Conservation (phyloP, 306 rosid species). For the Herpetospermum pedunculosum region DNA sequence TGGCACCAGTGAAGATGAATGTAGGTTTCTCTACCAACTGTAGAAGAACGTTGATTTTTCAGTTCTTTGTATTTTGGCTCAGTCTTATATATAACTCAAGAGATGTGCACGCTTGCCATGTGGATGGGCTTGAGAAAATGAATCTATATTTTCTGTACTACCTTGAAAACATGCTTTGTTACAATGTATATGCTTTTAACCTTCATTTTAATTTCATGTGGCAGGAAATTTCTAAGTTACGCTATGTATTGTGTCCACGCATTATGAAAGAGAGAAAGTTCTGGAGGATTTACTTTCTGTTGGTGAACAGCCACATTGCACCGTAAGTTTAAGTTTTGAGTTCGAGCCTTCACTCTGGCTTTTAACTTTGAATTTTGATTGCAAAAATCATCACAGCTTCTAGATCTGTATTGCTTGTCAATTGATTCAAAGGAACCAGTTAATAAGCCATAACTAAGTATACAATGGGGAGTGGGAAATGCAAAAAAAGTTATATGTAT, state of each 20-base stretch:
- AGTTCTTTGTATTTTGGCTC: not conserved
- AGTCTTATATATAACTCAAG: not conserved
- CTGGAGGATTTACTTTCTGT: slow-evolving; percentile 65
- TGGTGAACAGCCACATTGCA: slow-evolving; percentile 40
- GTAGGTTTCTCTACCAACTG: slow-evolving; percentile 2
- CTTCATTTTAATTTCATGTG: slow-evolving; percentile 10
- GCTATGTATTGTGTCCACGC: slow-evolving; percentile 61
- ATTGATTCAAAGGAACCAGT: not conserved
- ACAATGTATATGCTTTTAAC: not conserved
- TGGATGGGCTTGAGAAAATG: not conserved
- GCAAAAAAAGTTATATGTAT: not conserved
- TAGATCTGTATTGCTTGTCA: not conserved
- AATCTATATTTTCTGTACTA: not conserved
- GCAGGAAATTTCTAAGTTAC: slow-evolving; percentile 57
- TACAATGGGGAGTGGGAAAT: not conserved
- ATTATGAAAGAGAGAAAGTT: slow-evolving; percentile 67
- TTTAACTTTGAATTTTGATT: not conserved
- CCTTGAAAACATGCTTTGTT: not conserved
- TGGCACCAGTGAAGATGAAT: not conserved
- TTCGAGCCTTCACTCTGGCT: slow-evolving; percentile 1
- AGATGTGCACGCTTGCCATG: not conserved
- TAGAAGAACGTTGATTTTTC: not conserved
- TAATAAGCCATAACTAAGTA: not conserved
- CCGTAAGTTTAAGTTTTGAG: slow-evolving; percentile 30
- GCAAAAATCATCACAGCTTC: not conserved